Percentiles rank a stretch among this genome's conserved stretches.
Conservation (phyloP, 805 yeast species). For the Sugiyamaella mastotermitis region DNA sequence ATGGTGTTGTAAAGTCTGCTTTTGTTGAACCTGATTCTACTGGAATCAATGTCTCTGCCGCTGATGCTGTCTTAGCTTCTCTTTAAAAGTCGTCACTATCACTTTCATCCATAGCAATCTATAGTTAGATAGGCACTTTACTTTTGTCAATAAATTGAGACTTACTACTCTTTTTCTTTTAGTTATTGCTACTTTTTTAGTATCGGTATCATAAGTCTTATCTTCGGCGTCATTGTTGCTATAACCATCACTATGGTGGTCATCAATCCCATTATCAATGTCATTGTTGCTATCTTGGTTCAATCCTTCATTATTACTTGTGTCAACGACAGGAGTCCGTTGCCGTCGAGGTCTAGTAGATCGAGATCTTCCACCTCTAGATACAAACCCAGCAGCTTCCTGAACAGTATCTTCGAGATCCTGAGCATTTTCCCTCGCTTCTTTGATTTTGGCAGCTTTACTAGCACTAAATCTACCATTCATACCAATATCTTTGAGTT, state of each 20-base stretch:
- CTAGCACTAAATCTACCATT: slow-evolving; percentile 24
- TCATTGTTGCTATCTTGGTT: background rate
- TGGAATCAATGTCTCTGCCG: slow-evolving; percentile 43
- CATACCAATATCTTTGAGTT: slow-evolving; percentile 23
- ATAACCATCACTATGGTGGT: background rate
- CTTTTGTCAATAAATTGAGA: too few species aligned
- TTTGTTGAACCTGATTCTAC: slow-evolving; percentile 80
- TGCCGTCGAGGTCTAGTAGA: too few species aligned
- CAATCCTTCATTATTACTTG: background rate
- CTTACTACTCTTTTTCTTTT: too few species aligned
- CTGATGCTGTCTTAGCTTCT: slow-evolving; percentile 24
- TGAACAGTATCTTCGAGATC: slow-evolving; percentile 21
- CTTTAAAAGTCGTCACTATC: slow-evolving; percentile 16
- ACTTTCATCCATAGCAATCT: background rate
- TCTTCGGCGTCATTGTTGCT: background rate
- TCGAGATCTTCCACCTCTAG: background rate
- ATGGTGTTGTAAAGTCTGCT: slow-evolving; percentile 61
- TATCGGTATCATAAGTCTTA: background rate
- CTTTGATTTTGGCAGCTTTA: slow-evolving; percentile 24
- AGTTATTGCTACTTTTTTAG: too few species aligned
- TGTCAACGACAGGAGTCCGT: too few species aligned
- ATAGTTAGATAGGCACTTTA: too few species aligned
- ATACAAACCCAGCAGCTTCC: slow-evolving; percentile 15
- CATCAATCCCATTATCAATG: slow-evolving; percentile 1
- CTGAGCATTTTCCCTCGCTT: slow-evolving; percentile 19